Evolutionary conservation across 192 early-diverging fungal species (phyloP).

Genomic region (Linnemannia schmuckeri): DNA sequence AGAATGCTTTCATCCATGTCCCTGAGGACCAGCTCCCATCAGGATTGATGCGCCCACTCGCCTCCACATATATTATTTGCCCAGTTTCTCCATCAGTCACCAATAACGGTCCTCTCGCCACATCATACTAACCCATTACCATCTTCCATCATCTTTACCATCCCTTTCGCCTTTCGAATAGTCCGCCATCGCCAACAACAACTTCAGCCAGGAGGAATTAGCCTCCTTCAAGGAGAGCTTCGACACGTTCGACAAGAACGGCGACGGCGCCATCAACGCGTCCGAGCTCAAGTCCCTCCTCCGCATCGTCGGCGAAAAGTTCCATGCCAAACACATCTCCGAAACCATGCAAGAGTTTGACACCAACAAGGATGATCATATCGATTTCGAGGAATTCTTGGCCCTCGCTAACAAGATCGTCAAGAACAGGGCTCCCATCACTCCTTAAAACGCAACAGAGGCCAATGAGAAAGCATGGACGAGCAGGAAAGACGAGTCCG

Average conservation of each 20-base stretch:
- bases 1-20: neutral
- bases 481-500: too few relatives aligned
- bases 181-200: neutral
- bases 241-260: conserved; percentile 28
- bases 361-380: conserved; percentile 39
- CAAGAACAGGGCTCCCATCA: conserved; percentile 25
- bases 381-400: conserved; percentile 48
- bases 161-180: neutral
- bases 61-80: neutral
- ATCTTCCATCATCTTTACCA: neutral
- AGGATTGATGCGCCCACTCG: neutral
- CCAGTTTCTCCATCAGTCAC: neutral
- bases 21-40: neutral
- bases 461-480: neutral
- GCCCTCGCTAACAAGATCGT: conserved; percentile 14
- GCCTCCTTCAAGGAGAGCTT: conserved; percentile 33
- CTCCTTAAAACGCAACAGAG: neutral
- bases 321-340: conserved; percentile 2
- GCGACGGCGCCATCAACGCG: conserved; percentile 30
- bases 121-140: neutral
- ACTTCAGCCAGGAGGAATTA: conserved; percentile 21
- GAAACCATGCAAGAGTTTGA: conserved; percentile 28
- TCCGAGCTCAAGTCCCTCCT: conserved; percentile 34
- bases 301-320: conserved; percentile 30
- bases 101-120: neutral